Conservation (phyloP, 2,329 filamentous ascomycete species). For the Botrytis paeoniae region DNA sequence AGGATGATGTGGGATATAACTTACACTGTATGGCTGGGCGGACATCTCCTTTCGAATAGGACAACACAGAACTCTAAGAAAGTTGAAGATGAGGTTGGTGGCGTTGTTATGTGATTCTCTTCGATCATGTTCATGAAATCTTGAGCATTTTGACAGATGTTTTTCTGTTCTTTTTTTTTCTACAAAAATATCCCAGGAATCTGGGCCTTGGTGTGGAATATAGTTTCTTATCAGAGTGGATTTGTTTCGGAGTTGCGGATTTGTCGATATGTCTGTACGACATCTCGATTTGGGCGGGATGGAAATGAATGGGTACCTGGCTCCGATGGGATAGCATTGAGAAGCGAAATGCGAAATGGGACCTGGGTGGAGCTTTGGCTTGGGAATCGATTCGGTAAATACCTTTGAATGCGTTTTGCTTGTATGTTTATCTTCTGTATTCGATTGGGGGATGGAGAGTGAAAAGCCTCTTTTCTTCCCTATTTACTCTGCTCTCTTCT, state of each 20-base stretch:
- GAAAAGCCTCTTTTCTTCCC: not conserved
- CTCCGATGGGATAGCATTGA: not conserved
- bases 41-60: not conserved
- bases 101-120: conserved; percentile 4
- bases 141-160: not conserved
- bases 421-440: not conserved
- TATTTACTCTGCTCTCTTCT: not conserved
- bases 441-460: not conserved
- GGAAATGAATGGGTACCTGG: conserved; percentile 2
- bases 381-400: not conserved
- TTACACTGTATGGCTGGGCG: conserved; percentile 6
- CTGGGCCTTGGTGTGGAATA: not conserved
- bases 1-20: not conserved
- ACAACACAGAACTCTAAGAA: conserved; percentile 6
- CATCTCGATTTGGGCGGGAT: not conserved
- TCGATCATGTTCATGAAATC: not conserved
- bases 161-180: not conserved
- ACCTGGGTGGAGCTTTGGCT: not conserved
- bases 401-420: not conserved
- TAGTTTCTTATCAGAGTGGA: not conserved
- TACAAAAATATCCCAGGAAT: not conserved
- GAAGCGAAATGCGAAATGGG: not conserved
- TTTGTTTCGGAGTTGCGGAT: conserved; percentile 11
- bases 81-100: conserved; percentile 41
- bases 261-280: not conserved